These are phyloP conservation scores for Quillaja saponaria DNA, from an alignment of 306 rosid species.

Conservation along the genomic window DNA sequence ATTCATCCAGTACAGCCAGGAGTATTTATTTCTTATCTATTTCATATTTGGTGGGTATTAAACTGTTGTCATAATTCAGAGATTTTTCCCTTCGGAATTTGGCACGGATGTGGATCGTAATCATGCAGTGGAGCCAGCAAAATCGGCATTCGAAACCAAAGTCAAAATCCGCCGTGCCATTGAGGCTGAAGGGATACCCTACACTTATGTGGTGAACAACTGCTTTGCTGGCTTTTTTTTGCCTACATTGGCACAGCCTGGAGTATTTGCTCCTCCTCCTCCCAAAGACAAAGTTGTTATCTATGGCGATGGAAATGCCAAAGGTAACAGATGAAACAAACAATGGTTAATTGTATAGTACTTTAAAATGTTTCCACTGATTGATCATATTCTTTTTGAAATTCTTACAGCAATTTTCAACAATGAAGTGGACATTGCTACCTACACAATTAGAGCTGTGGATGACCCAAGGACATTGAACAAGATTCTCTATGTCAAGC, in stretches of 20 bases:
- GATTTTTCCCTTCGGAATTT: conserved; percentile 89
- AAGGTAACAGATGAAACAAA: no score
- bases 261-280: conserved; percentile 47
- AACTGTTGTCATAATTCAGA: conserved; percentile 35
- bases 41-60: neutral
- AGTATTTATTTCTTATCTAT: neutral
- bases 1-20: neutral
- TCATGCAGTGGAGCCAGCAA: conserved; percentile 91
- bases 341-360: no score
- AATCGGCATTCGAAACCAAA: conserved; percentile 57
- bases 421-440: conserved; percentile 82
- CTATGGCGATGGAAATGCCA: conserved; percentile 71
- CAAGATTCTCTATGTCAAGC: conserved; percentile 73
- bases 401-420: conserved; percentile 57
- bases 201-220: conserved; percentile 62
- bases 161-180: conserved; percentile 58
- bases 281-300: conserved; percentile 73
- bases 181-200: conserved; percentile 75
- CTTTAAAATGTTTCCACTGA: no score
- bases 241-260: conserved; percentile 70
- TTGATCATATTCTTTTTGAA: neutral
- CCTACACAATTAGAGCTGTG: conserved; percentile 76
- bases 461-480: conserved; percentile 86
- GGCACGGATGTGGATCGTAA: conserved; percentile 80
- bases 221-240: conserved; percentile 73